Evolutionary conservation across 176 grass and related monocot genomes (phyloP).

Genomic region (Oryza officinalis): DNA sequence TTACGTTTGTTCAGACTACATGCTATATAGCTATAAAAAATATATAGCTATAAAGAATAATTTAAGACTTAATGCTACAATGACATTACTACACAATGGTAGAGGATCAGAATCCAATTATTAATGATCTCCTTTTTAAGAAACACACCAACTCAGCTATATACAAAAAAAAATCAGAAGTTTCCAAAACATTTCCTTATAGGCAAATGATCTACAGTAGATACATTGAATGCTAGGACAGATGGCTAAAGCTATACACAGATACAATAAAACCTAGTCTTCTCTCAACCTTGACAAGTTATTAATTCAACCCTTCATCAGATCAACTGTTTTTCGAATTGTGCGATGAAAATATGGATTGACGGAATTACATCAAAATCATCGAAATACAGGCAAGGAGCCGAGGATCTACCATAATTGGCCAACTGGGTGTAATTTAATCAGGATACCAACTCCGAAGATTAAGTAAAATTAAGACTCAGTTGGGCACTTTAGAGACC

Average conservation of each 20-base stretch:
- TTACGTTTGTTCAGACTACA: neutral
- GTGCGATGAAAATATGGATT: neutral
- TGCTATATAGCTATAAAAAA: too few relatives aligned
- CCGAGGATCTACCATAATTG: neutral
- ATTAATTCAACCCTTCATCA: neutral
- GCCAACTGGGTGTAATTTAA: neutral
- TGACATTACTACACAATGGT: neutral
- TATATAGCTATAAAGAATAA: neutral
- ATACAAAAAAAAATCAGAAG: neutral
- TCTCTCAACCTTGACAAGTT: conserved; percentile 2
- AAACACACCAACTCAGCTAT: neutral
- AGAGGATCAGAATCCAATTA: neutral
- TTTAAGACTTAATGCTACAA: neutral
- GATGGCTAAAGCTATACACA: neutral
- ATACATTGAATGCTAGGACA: neutral
- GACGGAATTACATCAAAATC: neutral
- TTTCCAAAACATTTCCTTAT: neutral
- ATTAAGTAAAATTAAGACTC: neutral
- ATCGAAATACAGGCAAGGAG: neutral
- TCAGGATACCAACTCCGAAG: neutral
- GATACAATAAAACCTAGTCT: neutral
- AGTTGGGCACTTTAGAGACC: neutral
- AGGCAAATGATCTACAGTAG: neutral
- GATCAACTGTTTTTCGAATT: neutral
- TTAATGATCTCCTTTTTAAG: neutral